Conservation (phyloP, 2,329 filamentous ascomycete genomes). For the Fusarium lyarnte region DNA sequence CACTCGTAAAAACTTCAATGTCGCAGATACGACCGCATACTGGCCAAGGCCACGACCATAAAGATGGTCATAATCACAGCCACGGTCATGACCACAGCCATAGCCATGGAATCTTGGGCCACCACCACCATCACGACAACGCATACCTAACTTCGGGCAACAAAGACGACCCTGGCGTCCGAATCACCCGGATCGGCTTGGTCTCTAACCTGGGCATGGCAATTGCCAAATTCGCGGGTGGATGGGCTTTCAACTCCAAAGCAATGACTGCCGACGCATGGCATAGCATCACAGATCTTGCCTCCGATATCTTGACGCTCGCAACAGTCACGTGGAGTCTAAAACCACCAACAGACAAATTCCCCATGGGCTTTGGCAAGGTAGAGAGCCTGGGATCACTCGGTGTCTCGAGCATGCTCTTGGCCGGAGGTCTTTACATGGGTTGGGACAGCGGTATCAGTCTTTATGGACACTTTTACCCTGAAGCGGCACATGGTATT, state of each 20-base stretch:
- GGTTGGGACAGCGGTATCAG: slow-evolving; percentile 76
- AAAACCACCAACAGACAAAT: slow-evolving; percentile 81
- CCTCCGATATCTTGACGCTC: slow-evolving; percentile 93
- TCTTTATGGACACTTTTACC: slow-evolving; percentile 77
- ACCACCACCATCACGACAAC: slow-evolving; percentile 90
- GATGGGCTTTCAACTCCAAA: slow-evolving; percentile 94
- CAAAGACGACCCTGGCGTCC: slow-evolving; percentile 74
- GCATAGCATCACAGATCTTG: slow-evolving; percentile 93
- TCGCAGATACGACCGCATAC: slow-evolving; percentile 47
- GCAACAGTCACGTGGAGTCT: slow-evolving; percentile 95
- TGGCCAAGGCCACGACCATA: slow-evolving; percentile 35
- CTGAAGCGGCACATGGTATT: slow-evolving; percentile 73
- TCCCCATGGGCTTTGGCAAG: slow-evolving; percentile 94
- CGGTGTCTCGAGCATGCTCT: slow-evolving; percentile 89
- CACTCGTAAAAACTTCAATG: slow-evolving; percentile 45
- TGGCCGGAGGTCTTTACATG: slow-evolving; percentile 92
- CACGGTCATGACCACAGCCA: slow-evolving; percentile 37
- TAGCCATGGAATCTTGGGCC: slow-evolving; percentile 38
- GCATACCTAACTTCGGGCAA: slow-evolving; percentile 92
- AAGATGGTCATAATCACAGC: slow-evolving; percentile 37
- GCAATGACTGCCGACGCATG: slow-evolving; percentile 93
- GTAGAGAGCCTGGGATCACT: slow-evolving; percentile 95
- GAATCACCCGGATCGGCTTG: slow-evolving; percentile 67
- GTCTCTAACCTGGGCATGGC: slow-evolving; percentile 95
- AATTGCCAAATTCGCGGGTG: slow-evolving; percentile 88